phyloP scores from a whole-genome alignment of 176 grass and related monocot species.

The Eleusine coracana region DNA sequence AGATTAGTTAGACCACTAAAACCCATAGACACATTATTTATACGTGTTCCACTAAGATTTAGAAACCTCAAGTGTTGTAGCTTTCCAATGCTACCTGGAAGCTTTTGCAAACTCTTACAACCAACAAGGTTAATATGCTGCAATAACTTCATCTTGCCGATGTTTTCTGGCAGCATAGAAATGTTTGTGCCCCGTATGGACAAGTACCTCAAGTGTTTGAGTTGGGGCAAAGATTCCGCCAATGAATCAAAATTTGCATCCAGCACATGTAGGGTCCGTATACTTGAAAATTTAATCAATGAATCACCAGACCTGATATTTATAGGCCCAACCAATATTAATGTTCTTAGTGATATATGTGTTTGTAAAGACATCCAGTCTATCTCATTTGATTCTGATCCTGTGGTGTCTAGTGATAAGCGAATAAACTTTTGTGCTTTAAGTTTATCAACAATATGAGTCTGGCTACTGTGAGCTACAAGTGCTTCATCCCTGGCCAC shows the following conservation, averaged over 20 bases:
- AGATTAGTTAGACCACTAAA: background rate
- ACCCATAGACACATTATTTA: background rate
- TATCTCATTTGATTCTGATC: background rate
- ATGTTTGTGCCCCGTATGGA: background rate
- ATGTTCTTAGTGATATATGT: background rate
- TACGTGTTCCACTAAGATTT: background rate
- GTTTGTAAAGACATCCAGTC: background rate
- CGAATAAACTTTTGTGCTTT: background rate
- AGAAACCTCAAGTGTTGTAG: conserved; percentile 24
- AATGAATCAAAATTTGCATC: background rate
- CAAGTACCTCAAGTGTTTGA: conserved; percentile 51
- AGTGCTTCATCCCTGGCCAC: conserved; percentile 11
- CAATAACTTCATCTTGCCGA: conserved; percentile 36
- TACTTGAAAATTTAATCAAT: background rate
- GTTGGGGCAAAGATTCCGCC: background rate
- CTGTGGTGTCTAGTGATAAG: background rate
- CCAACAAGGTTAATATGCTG: background rate
- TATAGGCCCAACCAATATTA: conserved; percentile 16
- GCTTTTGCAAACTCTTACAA: background rate
- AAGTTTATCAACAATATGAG: background rate
- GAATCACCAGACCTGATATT: background rate
- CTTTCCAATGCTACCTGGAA: conserved; percentile 11
- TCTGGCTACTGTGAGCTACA: background rate
- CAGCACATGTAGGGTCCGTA: conserved; percentile 6
- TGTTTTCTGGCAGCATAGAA: background rate